phyloP scores from a whole-genome alignment of 1,139 yeast genomes.

The Entelexis sorbosivorans region DNA sequence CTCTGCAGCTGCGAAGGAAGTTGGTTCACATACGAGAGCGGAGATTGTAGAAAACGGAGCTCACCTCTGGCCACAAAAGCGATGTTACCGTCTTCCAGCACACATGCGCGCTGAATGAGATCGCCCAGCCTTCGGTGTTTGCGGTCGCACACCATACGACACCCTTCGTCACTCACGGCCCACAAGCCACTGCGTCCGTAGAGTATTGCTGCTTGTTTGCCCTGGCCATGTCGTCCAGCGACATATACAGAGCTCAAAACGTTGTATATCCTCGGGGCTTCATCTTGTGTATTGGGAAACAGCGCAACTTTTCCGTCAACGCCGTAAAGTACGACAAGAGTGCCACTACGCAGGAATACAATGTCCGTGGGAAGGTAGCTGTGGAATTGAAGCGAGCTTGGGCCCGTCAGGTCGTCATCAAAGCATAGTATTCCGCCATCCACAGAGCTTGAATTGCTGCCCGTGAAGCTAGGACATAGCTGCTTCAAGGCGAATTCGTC shows the following conservation, averaged over 20 bases:
- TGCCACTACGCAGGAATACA: neutral
- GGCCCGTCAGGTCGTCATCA: neutral
- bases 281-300: neutral
- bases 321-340: neutral
- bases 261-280: neutral
- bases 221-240: neutral
- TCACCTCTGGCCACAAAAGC: conserved; percentile 1
- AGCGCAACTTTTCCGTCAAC: neutral
- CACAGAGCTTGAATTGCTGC: neutral
- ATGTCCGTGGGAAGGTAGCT: neutral
- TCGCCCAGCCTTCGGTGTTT: neutral
- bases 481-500: neutral
- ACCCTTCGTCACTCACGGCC: neutral
- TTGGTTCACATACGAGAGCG: neutral
- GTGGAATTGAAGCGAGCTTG: neutral
- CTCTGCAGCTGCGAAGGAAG: neutral
- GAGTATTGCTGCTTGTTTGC: neutral
- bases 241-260: neutral
- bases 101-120: neutral
- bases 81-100: neutral
- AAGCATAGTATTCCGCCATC: neutral
- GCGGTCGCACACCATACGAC: neutral
- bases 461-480: neutral
- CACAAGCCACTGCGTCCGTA: neutral
- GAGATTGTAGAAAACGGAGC: conserved; percentile 1